Conservation (phyloP, 208 protist genomes). For the Novymonas esmeraldas region DNA sequence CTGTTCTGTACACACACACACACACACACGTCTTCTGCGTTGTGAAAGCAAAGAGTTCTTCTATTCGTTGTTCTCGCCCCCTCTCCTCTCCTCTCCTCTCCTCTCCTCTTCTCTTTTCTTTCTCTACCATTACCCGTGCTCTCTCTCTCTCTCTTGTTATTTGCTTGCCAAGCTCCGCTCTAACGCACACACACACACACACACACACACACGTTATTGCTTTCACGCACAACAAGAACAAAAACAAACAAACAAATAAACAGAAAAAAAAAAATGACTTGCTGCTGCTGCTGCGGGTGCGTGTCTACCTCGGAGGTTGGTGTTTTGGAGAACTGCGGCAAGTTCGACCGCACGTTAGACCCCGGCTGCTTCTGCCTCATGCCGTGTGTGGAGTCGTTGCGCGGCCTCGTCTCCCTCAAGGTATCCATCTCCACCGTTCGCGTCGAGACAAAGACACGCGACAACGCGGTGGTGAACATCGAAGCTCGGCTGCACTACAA, state of each 20-base stretch:
- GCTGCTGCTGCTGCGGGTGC: constrained; percentile 57
- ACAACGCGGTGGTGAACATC: constrained; percentile 75
- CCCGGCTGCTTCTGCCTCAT: constrained; percentile 67
- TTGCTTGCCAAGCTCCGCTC: background rate
- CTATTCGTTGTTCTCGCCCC: no score
- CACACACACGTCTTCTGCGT: no score
- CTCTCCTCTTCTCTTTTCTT: constrained; percentile 11
- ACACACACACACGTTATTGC: no score
- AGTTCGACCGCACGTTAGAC: constrained; percentile 41
- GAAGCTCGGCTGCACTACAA: constrained; percentile 61
- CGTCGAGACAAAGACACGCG: constrained; percentile 82
- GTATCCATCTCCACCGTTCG: constrained; percentile 42
- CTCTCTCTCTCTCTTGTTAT: background rate
- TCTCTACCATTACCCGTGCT: background rate
- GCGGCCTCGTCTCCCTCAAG: constrained; percentile 52
- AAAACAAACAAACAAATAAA: no score
- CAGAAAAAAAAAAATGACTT: constrained; percentile 11
- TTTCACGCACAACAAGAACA: no score
- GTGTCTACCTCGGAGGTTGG: constrained; percentile 59
- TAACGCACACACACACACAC: no score
- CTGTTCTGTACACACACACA: no score
- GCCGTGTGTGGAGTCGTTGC: constrained; percentile 48
- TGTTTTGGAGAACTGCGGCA: constrained; percentile 71
- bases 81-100: background rate
- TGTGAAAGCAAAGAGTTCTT: no score